Conservation (phyloP, 2,329 filamentous ascomycete genomes). For the Dryadomyces sulphureus region DNA sequence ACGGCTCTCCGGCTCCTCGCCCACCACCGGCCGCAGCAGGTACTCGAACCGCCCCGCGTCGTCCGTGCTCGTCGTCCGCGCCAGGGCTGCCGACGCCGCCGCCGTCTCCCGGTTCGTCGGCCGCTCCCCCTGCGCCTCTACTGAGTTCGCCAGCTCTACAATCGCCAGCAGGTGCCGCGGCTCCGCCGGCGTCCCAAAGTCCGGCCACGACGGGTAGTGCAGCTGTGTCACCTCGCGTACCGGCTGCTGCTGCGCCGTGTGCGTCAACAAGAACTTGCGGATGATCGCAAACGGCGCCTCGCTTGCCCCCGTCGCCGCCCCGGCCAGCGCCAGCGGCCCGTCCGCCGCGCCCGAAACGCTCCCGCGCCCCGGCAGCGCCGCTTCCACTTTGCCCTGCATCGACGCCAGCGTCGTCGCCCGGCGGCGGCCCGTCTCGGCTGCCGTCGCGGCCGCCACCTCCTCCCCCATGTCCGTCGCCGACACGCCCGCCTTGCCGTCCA, state of each 20-base stretch:
- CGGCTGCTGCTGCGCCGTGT: constrained; percentile 59
- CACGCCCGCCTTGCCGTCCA: constrained; percentile 40
- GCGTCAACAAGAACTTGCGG: constrained; percentile 73
- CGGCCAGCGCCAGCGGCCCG: not conserved
- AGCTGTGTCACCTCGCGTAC: constrained; percentile 89
- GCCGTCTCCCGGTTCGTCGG: not conserved
- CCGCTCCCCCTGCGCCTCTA: constrained; percentile 35
- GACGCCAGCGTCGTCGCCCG: constrained; percentile 40
- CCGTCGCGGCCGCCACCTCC: not conserved
- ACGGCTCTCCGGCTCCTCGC: constrained; percentile 45
- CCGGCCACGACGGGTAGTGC: constrained; percentile 93
- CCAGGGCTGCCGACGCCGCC: not conserved
- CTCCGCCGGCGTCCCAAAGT: constrained; percentile 85
- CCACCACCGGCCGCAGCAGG: constrained; percentile 26
- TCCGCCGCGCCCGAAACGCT: not conserved
- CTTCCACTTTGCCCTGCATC: constrained; percentile 16
- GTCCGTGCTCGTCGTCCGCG: not conserved
- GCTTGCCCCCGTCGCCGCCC: constrained; percentile 9
- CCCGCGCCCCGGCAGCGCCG: not conserved
- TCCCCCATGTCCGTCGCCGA: not conserved
- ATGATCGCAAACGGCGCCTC: constrained; percentile 67
- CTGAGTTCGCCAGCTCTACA: constrained; percentile 74
- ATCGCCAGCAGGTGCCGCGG: constrained; percentile 74
- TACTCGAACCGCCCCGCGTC: constrained; percentile 10
- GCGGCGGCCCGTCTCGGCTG: constrained; percentile 27